Evolutionary conservation across 106 monocot genomes (phyloP).

Genomic region (Phalaenopsis equestris): DNA sequence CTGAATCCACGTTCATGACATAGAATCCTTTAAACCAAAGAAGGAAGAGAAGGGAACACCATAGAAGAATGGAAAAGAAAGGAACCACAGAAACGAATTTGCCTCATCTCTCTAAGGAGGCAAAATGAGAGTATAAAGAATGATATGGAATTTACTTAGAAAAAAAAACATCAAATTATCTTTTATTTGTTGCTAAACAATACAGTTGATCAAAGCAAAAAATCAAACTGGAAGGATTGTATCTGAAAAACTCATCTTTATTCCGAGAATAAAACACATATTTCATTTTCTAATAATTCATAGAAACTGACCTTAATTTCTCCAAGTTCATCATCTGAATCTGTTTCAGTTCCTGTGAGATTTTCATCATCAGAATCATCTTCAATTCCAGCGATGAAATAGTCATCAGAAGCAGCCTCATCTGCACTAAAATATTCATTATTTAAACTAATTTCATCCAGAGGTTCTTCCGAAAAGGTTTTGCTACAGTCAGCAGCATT

Average conservation of each 20-base stretch:
- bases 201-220: no score
- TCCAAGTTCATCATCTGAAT: background rate
- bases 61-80: no score
- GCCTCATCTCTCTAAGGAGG: no score
- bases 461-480: constrained; percentile 6
- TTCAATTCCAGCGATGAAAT: background rate
- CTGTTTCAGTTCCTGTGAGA: constrained; percentile 8
- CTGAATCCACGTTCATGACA: background rate
- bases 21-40: background rate
- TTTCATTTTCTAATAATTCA: background rate
- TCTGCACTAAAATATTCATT: background rate
- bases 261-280: background rate
- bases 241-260: background rate
- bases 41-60: background rate
- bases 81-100: no score
- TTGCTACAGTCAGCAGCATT: background rate
- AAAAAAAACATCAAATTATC: no score
- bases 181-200: no score
- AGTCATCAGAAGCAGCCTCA: constrained; percentile 7
- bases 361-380: constrained; percentile 11
- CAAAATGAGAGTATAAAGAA: no score
- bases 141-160: no score
- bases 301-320: background rate
- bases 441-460: constrained; percentile 10
- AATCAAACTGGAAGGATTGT: no score